Evolutionary conservation across 257 asterid genomes (phyloP).

Genomic region (Solanum bulbocastanum): DNA sequence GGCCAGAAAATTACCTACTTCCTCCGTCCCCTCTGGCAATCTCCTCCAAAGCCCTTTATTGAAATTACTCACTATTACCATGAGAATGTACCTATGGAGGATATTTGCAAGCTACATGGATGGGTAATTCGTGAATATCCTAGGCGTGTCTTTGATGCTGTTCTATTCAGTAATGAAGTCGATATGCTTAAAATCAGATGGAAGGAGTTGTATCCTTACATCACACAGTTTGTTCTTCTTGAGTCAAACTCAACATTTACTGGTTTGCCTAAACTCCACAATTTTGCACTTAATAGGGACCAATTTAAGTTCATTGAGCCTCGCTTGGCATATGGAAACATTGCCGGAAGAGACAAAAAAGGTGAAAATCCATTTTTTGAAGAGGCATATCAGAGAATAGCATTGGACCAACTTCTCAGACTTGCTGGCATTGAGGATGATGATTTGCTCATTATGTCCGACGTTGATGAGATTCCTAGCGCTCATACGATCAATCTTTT

Average conservation of each 20-base stretch:
- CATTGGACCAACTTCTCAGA: constrained; percentile 60
- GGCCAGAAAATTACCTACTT: constrained; percentile 85
- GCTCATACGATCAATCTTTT: constrained; percentile 61
- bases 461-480: constrained; percentile 84
- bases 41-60: constrained; percentile 75
- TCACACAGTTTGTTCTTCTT: constrained; percentile 66
- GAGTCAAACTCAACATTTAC: constrained; percentile 86
- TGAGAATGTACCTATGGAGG: constrained; percentile 65
- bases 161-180: constrained; percentile 67
- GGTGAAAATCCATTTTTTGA: constrained; percentile 85
- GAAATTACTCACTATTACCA: constrained; percentile 72
- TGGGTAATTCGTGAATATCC: constrained; percentile 81
- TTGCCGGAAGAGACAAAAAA: constrained; percentile 52
- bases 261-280: constrained; percentile 63
- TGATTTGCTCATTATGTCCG: constrained; percentile 81
- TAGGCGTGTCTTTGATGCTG: constrained; percentile 77
- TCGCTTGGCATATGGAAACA: constrained; percentile 57
- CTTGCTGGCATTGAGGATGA: constrained; percentile 82
- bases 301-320: constrained; percentile 63
- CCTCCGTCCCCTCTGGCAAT: constrained; percentile 76
- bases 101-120: constrained; percentile 74
- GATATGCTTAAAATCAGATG: constrained; percentile 73
- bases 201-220: constrained; percentile 75
- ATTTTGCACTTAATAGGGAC: constrained; percentile 39
- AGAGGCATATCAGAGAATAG: constrained; percentile 75